A percentile compares a stretch with the other conserved stretches of the same genome.
Evolutionary conservation across 257 asterid species (phyloP).

Genomic region (Orobanche coerulescens): DNA sequence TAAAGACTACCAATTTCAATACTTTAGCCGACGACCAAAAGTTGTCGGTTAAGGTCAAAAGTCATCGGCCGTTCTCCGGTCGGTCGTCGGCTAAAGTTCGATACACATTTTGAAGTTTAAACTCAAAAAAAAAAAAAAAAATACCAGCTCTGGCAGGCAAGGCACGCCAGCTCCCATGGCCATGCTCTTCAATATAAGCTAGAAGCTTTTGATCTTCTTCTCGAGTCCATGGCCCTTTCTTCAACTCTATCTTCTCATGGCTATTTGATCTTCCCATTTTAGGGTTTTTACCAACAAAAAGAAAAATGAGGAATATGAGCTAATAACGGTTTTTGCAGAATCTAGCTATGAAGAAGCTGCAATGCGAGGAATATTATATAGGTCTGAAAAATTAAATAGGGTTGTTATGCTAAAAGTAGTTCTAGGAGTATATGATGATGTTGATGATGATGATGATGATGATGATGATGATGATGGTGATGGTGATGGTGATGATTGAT

Average conservation of each 20-base stretch:
- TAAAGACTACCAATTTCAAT: too few relatives aligned
- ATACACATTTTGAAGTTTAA: too few relatives aligned
- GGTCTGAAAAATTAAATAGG: slow-evolving; percentile 20
- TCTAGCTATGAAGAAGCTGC: not conserved
- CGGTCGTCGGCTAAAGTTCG: too few relatives aligned
- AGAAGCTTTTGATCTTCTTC: slow-evolving; percentile 53
- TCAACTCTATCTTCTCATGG: slow-evolving; percentile 35
- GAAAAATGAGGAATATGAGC: not conserved
- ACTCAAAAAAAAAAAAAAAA: not conserved
- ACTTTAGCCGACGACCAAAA: too few relatives aligned
- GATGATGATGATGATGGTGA: too few relatives aligned
- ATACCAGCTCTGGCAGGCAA: slow-evolving; percentile 51
- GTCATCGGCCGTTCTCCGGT: too few relatives aligned
- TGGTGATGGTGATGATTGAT: too few relatives aligned
- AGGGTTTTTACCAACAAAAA: not conserved
- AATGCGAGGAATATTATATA: slow-evolving; percentile 21
- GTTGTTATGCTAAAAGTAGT: slow-evolving; percentile 12
- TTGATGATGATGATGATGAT: too few relatives aligned
- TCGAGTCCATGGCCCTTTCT: slow-evolving; percentile 62
- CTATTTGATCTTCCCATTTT: slow-evolving; percentile 30
- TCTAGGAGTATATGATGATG: too few relatives aligned
- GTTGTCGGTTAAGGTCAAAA: too few relatives aligned
- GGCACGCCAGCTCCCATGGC: slow-evolving; percentile 59
- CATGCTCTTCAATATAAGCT: slow-evolving; percentile 37
- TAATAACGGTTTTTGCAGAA: not conserved